Evolutionary conservation across 2,329 filamentous ascomycete genomes (phyloP).

Genomic region (Nemania diffusa): DNA sequence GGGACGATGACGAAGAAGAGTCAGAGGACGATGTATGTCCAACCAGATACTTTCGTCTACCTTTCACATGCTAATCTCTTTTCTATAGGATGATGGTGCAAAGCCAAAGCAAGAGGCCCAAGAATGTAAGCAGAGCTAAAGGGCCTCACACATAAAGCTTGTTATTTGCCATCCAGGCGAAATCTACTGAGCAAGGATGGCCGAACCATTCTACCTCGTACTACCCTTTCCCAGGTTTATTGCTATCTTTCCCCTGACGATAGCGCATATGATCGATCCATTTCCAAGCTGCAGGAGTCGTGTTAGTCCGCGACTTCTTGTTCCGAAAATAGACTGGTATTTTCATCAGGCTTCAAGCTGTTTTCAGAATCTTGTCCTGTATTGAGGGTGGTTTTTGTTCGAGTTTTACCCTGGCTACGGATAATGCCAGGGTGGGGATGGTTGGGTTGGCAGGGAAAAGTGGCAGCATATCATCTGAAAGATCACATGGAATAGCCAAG

Average conservation of each 20-base stretch:
- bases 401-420: conserved; percentile 44
- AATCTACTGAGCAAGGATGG: conserved; percentile 22
- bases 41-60: neutral
- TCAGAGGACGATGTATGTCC: conserved; percentile 79
- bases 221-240: conserved; percentile 23
- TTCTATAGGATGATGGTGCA: conserved; percentile 79
- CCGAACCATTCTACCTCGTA: conserved; percentile 28
- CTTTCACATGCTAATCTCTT: conserved; percentile 40
- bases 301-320: conserved; percentile 39
- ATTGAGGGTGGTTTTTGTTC: conserved; percentile 50
- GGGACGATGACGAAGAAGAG: conserved; percentile 80
- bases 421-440: conserved; percentile 38
- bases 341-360: conserved; percentile 47
- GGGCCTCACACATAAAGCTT: conserved; percentile 21
- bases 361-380: conserved; percentile 50
- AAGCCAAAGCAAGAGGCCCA: conserved; percentile 95
- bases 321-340: conserved; percentile 50
- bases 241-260: conserved; percentile 22
- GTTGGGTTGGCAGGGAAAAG: conserved; percentile 36
- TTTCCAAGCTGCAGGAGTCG: conserved; percentile 48
- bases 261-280: conserved; percentile 40
- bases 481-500: conserved; percentile 39
- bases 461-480: conserved; percentile 39
- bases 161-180: conserved; percentile 28
- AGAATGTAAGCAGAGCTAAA: conserved; percentile 95